Base-by-base conservation (phyloP, 345 rosid species). In the Psidium friedrichsthalianum region DNA sequence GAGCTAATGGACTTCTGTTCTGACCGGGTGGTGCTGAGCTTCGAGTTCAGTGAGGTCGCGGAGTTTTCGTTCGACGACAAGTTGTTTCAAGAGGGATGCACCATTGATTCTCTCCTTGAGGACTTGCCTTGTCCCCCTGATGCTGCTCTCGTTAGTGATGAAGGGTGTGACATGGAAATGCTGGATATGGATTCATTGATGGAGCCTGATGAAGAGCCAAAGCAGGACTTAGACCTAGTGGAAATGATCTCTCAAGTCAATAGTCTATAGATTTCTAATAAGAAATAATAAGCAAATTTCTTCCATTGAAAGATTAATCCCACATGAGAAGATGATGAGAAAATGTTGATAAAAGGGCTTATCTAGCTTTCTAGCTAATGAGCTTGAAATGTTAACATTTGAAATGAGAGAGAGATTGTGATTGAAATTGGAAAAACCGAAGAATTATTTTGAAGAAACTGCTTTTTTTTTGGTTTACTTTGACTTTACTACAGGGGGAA, bases 51-150 rank as follows among this genome's bases (percentile, higher is more conserved):
- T 40, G 87, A 87, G 21, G 90, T 91, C 58, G 88, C 91, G 22
- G 98, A 90, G 25, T 90, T 96, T 82, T 89, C 89, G 25, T 96
- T 96, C 82, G 95, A 91, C 86, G 98, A 91, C 85, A 92, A 90
- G 83, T 42, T 95, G 86, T 90, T 96, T 82, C 89, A 91, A 86
- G 97, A 90, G 32, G 91, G 91, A 40, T 95, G 96, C 84, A 92
- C 90, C 92, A 89, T 95, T 84, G 97, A 95, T 74, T 91, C 93
- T 44, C 90, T 96, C 74, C 95, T 95, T 85, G 95, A 93, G 74
- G 97, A 92, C 44, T 86, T 93, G 78, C 93, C 93, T 54, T 80
- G 85, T 56, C 82, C 82, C 89, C 86, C 78, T 59, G 86, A 86
- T 10, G 6, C 40, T 56, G 59, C 80, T 36, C 80, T 84, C 87